phyloP scores from a whole-genome alignment of 106 monocot genomes.

The Dioscorea dumetorum region DNA sequence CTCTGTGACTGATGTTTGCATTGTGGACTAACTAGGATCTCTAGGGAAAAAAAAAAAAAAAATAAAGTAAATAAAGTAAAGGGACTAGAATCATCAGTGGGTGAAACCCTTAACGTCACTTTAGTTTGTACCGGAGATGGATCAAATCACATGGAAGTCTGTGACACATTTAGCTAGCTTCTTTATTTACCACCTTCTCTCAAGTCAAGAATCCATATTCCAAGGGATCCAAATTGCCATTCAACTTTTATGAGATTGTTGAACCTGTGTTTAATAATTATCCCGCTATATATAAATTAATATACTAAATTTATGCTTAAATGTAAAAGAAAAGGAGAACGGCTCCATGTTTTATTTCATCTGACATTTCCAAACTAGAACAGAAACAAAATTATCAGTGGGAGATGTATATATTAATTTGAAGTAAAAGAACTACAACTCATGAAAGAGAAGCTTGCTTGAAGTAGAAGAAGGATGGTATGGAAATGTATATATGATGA shows the following conservation, averaged over 20 bases:
- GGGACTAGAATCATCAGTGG: neutral
- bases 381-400: no score
- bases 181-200: neutral
- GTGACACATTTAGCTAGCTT: neutral
- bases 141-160: constrained; percentile 15
- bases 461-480: no score
- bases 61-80: constrained; percentile 6
- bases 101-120: neutral
- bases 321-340: no score
- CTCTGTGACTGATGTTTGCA: neutral
- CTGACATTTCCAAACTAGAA: no score
- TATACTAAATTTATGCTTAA: no score
- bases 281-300: neutral
- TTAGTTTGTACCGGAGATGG: constrained; percentile 9
- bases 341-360: no score
- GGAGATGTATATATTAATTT: no score
- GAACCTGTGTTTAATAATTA: neutral
- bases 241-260: neutral
- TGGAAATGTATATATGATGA: no score
- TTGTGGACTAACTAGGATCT: neutral
- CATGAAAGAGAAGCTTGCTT: no score
- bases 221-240: neutral
- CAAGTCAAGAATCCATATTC: constrained; percentile 3
- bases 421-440: no score
- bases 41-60: no score